These are phyloP conservation scores for Xylariaceae sp. DNA, from an alignment of 2,329 filamentous ascomycete genomes.

Conservation along the genomic window DNA sequence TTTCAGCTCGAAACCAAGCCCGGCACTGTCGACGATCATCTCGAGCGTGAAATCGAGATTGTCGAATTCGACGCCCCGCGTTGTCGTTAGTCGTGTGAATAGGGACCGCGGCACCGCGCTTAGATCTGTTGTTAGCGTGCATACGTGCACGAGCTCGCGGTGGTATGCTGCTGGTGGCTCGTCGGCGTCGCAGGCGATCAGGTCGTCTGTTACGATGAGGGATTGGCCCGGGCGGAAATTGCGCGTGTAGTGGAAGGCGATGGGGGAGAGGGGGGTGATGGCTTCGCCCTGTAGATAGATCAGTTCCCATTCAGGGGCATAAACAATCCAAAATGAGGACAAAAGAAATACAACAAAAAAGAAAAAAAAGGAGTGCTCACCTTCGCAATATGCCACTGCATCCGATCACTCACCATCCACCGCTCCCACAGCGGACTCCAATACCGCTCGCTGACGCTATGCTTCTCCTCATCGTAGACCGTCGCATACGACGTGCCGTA, in stretches of 20 bases:
- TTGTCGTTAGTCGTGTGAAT: slow-evolving; percentile 72
- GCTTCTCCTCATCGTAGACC: slow-evolving; percentile 70
- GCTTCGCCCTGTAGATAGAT: slow-evolving; percentile 55
- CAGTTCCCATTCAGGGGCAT: too few relatives aligned
- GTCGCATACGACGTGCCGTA: slow-evolving; percentile 80
- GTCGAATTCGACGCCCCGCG: slow-evolving; percentile 73
- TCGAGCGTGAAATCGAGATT: slow-evolving; percentile 77
- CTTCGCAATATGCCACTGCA: slow-evolving; percentile 83
- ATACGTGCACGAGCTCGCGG: slow-evolving; percentile 63
- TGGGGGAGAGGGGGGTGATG: slow-evolving; percentile 66
- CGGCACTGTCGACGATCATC: slow-evolving; percentile 76
- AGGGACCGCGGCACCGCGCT: slow-evolving; percentile 67
- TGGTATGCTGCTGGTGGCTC: slow-evolving; percentile 56
- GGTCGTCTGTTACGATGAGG: slow-evolving; percentile 70
- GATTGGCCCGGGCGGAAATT: slow-evolving; percentile 78
- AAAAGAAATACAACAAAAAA: neutral
- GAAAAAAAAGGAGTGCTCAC: slow-evolving; percentile 37
- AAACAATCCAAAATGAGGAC: too few relatives aligned
- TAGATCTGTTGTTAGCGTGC: slow-evolving; percentile 74
- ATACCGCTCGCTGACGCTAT: slow-evolving; percentile 67
- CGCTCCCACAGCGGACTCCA: slow-evolving; percentile 76
- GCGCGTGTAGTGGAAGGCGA: slow-evolving; percentile 79
- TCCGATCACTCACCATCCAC: slow-evolving; percentile 77
- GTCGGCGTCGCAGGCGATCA: slow-evolving; percentile 70
- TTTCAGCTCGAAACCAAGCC: slow-evolving; percentile 70